Evolutionary conservation across 2,329 filamentous ascomycete species (phyloP), one percentile per base, ranked within the genome.

Genomic region (Arthrobotrys pseudoclavata): DNA sequence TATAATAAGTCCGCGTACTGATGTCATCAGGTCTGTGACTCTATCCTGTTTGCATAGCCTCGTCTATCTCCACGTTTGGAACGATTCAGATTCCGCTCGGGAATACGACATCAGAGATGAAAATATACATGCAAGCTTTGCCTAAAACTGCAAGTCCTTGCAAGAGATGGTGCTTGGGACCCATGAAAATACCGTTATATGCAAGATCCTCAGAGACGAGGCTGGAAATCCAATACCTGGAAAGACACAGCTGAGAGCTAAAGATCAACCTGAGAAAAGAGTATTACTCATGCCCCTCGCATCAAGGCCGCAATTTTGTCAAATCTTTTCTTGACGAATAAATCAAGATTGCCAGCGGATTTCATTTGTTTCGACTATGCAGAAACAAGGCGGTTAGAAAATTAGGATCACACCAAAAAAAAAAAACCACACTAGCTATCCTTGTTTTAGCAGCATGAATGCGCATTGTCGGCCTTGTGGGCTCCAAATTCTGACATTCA

Each of bases 101-200:
- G 37, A 34, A 37, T 60, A 60, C 22, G 26, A 64, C 34, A 63
- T 70, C 26, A 45, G 1, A 7, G 55, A 55, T 55, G 57, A 47
- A 45, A n/a, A 45, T 37, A 47, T 47, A 18, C 57, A 57, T 40
- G 9, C 22, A 50, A 63, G 57, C 34, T 71, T 71, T 13, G 42
- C 60, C 50, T 3, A 42, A 60, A 72, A 72, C 61, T 72, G 60
- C 69, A 66, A 40, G 37, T 72, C 69, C 26, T 60, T 62, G 37
- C 69, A 60, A 53, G 60, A 63, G 18, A 12, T 64, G 4, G 34
- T 57, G 2, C 47, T 64, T 34, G 55, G 55, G 37, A 22, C 22
- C 12, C 34, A 18, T 9, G 34, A 50, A 26, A 40, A 60, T 18
- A 42, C 34, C 20, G 34, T 34, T 34, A 18, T 53, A 15, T 53